phyloP scores from a whole-genome alignment of 768 basidiomycete genomes.

The Suillus weaverae region DNA sequence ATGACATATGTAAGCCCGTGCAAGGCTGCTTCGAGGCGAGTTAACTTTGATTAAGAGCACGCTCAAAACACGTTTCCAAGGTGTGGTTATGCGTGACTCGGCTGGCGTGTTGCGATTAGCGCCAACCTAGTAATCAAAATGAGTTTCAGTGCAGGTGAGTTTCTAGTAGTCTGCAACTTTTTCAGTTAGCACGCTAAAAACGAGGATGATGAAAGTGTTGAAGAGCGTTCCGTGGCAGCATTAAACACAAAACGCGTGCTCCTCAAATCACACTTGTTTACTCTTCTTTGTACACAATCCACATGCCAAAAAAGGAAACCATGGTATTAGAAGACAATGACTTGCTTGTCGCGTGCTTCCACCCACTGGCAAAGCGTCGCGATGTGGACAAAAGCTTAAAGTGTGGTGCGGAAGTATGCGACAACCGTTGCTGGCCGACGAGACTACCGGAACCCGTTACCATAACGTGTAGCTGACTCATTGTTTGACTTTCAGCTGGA shows the following conservation, averaged over 20 bases:
- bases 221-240: conserved; percentile 11
- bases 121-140: neutral
- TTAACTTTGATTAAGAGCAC: conserved; percentile 9
- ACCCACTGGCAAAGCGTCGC: neutral
- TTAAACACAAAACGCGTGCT: conserved; percentile 13
- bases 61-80: conserved; percentile 16
- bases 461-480: neutral
- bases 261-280: conserved; percentile 24
- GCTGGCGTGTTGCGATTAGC: neutral
- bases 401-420: neutral
- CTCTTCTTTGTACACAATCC: conserved; percentile 20
- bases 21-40: conserved; percentile 15
- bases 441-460: neutral
- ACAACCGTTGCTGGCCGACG: neutral
- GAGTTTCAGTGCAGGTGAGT: neutral
- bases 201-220: conserved; percentile 4
- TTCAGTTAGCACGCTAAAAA: neutral
- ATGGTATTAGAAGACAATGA: conserved; percentile 10
- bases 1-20: conserved; percentile 62
- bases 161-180: neutral
- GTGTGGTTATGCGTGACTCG: conserved; percentile 6
- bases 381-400: neutral
- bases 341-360: neutral
- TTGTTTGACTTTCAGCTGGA: neutral
- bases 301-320: neutral